Evolutionary conservation across 768 basidiomycete species (phyloP), one percentile per base, ranked within the genome.

Genomic region (Agrocybe pediades): DNA sequence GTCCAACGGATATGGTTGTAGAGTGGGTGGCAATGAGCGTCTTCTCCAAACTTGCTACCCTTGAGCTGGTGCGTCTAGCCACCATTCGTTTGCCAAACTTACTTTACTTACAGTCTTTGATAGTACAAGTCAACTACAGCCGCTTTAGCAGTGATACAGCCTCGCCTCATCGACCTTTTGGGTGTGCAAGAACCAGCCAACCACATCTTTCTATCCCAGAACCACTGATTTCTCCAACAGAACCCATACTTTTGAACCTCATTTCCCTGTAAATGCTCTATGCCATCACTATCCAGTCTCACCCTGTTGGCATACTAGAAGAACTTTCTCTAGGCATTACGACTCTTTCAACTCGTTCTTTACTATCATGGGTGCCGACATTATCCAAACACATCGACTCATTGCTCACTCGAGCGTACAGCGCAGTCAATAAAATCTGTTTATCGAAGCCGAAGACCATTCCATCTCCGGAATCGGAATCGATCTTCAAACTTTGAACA

Each of bases 11-110:
- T 57, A 15, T 88, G 8, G 86, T 92, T 57, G 77, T 91, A 5
- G 92, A 93, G 68, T 77, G 86, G 29, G 89, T 88, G 2, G 90
- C 87, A 1, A 77, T 78, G 46, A 85, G 85, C 53, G 69, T 92
- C 4, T 63, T 84, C 6, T 86, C 82, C 6, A 91, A 90, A 65
- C 68, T 92, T 1, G 73, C 90, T 23, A 61, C 77, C 20, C 64
- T 92, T 45, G 87, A 90, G 58, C 72, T 90, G 83, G 91, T 92
- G 62, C 48, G 90, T 77, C 7, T 8, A 17, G 8, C 26, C 5
- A n/a, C 19, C 16, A 17, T 48, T 25, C 11, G n/a, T 51, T 29
- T 17, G n/a, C 39, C 25, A 19, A 20, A 43, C 9, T 1, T 25
- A 30, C 27, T 59, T 19, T 52, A 23, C 15, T 55, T 20, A 54